These are phyloP conservation scores for Sarcodon sp. DNA, from an alignment of 768 basidiomycete species.

Conservation along the genomic window DNA sequence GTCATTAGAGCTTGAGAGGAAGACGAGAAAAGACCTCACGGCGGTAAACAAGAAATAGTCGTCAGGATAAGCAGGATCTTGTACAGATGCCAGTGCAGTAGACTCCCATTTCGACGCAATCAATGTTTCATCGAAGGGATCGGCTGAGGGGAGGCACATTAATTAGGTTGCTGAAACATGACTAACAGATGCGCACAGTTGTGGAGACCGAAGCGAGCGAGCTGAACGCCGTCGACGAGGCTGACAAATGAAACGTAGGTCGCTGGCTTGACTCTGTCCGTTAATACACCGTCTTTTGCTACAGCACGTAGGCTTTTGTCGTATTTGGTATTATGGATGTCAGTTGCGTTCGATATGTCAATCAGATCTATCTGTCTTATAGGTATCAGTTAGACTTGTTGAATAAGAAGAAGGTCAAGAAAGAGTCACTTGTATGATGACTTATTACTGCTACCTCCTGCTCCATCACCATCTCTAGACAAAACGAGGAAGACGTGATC, in stretches of 20 bases:
- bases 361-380: conserved; percentile 46
- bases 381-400: neutral
- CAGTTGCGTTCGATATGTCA: conserved; percentile 42
- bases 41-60: conserved; percentile 60
- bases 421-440: conserved; percentile 37
- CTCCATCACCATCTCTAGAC: conserved; percentile 46
- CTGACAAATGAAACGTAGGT: conserved; percentile 43
- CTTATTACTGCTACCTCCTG: conserved; percentile 34
- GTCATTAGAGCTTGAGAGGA: neutral
- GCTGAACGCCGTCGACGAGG: conserved; percentile 36
- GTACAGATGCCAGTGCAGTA: conserved; percentile 40
- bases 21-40: conserved; percentile 21
- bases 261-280: conserved; percentile 33
- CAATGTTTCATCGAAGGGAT: conserved; percentile 35
- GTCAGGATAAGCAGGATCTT: conserved; percentile 37
- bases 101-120: conserved; percentile 62
- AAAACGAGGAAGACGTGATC: conserved; percentile 44
- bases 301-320: conserved; percentile 41
- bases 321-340: conserved; percentile 44
- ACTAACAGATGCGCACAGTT: conserved; percentile 27
- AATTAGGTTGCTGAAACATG: neutral
- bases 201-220: conserved; percentile 51
- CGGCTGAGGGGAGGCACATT: conserved; percentile 18
- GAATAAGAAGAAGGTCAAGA: too few relatives aligned
- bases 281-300: conserved; percentile 33